Conservation (phyloP, 2,329 filamentous ascomycete genomes). For the Neonectria neomacrospora region DNA sequence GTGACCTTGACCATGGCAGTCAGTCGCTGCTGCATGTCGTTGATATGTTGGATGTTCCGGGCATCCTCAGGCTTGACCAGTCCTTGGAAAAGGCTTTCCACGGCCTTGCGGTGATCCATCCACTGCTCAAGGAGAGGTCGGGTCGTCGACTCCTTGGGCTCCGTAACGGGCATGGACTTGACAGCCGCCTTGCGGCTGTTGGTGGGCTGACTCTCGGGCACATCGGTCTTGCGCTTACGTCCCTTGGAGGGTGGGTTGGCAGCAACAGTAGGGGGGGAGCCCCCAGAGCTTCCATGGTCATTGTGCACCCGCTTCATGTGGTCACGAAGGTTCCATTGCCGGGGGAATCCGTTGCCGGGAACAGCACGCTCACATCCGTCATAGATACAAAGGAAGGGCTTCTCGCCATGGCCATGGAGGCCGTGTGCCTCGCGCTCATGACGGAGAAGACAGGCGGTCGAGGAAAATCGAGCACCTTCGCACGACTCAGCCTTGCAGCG, state of each 20-base stretch:
- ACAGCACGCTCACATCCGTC: slow-evolving; percentile 86
- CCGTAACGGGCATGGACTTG: slow-evolving; percentile 52
- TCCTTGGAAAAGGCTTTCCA: slow-evolving; percentile 67
- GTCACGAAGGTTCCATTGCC: slow-evolving; percentile 94
- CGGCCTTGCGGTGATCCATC: slow-evolving; percentile 71
- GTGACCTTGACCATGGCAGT: slow-evolving; percentile 63
- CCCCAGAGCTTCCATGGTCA: slow-evolving; percentile 59
- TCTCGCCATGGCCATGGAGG: slow-evolving; percentile 93
- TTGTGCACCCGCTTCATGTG: slow-evolving; percentile 97
- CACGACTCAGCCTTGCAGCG: slow-evolving; percentile 89
- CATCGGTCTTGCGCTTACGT: slow-evolving; percentile 69
- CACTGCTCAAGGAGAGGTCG: slow-evolving; percentile 64
- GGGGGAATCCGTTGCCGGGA: slow-evolving; percentile 88
- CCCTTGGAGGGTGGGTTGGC: slow-evolving; percentile 55
- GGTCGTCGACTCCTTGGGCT: slow-evolving; percentile 47
- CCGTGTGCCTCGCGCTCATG: slow-evolving; percentile 97
- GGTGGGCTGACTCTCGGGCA: slow-evolving; percentile 51
- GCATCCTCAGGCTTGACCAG: slow-evolving; percentile 62
- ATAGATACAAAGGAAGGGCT: slow-evolving; percentile 90
- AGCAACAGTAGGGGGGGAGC: slow-evolving; percentile 53
- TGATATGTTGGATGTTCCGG: slow-evolving; percentile 65
- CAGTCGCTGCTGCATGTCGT: slow-evolving; percentile 62
- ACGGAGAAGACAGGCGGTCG: slow-evolving; percentile 91
- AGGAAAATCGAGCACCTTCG: slow-evolving; percentile 89
- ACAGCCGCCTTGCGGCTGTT: slow-evolving; percentile 62